phyloP scores from a whole-genome alignment of 768 basidiomycete genomes.

The Panus rudis region DNA sequence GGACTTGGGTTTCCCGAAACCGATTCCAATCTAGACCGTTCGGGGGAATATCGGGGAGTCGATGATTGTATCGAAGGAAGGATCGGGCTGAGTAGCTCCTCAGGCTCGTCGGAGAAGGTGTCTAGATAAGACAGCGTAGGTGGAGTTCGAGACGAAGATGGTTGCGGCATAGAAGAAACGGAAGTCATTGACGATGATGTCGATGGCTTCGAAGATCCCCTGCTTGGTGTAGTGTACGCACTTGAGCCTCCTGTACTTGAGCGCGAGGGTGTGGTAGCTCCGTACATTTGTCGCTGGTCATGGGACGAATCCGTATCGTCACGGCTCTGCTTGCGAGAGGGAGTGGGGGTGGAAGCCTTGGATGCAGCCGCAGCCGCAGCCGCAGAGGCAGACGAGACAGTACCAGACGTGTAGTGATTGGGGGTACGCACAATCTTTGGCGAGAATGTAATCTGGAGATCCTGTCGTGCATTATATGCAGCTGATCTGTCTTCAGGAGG shows the following conservation, averaged over 20 bases:
- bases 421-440: slow-evolving; percentile 65
- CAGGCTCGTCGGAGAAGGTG: slow-evolving; percentile 25
- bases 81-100: slow-evolving; percentile 23
- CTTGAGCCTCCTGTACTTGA: neutral
- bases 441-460: slow-evolving; percentile 64
- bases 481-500: slow-evolving; percentile 19
- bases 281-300: slow-evolving; percentile 16
- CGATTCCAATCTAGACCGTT: too few species aligned
- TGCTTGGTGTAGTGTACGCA: slow-evolving; percentile 8
- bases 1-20: too few species aligned
- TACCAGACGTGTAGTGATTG: slow-evolving; percentile 39
- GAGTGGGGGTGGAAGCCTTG: slow-evolving; percentile 6
- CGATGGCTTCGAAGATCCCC: slow-evolving; percentile 11
- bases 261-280: slow-evolving; percentile 5
- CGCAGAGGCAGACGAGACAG: slow-evolving; percentile 13
- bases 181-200: slow-evolving; percentile 6
- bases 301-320: slow-evolving; percentile 6
- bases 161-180: slow-evolving; percentile 2
- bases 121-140: slow-evolving; percentile 9
- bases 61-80: too few species aligned
- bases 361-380: slow-evolving; percentile 3
- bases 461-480: slow-evolving; percentile 42
- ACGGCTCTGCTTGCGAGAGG: slow-evolving; percentile 1
- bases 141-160: slow-evolving; percentile 5
- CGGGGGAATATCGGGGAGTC: slow-evolving; percentile 2